These are phyloP conservation scores for Fusarium sp. DNA, from an alignment of 2,329 filamentous ascomycete species.

Conservation along the genomic window DNA sequence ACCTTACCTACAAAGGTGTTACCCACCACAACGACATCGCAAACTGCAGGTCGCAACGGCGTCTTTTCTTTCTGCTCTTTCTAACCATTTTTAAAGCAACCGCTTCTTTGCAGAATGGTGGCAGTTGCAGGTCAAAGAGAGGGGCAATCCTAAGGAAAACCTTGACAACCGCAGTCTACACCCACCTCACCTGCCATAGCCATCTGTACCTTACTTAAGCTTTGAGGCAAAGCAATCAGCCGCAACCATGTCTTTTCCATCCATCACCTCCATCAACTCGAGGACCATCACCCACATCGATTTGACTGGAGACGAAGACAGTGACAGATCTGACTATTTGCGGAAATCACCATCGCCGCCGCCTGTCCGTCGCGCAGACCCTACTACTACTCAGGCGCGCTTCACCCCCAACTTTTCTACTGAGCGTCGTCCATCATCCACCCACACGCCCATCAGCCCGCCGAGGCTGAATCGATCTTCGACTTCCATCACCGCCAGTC, in stretches of 20 bases:
- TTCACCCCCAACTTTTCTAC: slow-evolving; percentile 22
- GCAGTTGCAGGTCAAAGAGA: slow-evolving; percentile 41
- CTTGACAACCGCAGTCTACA: slow-evolving; percentile 19
- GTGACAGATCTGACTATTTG: slow-evolving; percentile 14
- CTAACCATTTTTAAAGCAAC: not conserved
- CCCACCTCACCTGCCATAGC: not conserved
- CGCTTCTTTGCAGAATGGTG: slow-evolving; percentile 42
- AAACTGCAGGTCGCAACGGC: slow-evolving; percentile 12
- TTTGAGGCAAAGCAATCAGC: slow-evolving; percentile 37
- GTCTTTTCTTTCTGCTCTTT: slow-evolving; percentile 1
- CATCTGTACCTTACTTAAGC: slow-evolving; percentile 22
- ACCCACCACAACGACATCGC: slow-evolving; percentile 18
- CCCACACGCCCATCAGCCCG: slow-evolving; percentile 47
- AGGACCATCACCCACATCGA: slow-evolving; percentile 30
- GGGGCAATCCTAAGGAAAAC: slow-evolving; percentile 47
- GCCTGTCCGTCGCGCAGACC: slow-evolving; percentile 7
- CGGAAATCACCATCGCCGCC: not conserved
- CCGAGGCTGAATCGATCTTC: slow-evolving; percentile 45
- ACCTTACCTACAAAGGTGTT: slow-evolving; percentile 23
- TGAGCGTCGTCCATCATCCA: slow-evolving; percentile 23
- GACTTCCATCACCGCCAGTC: slow-evolving; percentile 14
- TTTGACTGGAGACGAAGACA: slow-evolving; percentile 31
- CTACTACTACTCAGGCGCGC: slow-evolving; percentile 23
- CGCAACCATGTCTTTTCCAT: slow-evolving; percentile 25
- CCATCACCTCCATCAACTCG: slow-evolving; percentile 16